Evolutionary conservation across 768 basidiomycete species (phyloP), one percentile per base, ranked within the genome.

Genomic region (Russula olivacea): DNA sequence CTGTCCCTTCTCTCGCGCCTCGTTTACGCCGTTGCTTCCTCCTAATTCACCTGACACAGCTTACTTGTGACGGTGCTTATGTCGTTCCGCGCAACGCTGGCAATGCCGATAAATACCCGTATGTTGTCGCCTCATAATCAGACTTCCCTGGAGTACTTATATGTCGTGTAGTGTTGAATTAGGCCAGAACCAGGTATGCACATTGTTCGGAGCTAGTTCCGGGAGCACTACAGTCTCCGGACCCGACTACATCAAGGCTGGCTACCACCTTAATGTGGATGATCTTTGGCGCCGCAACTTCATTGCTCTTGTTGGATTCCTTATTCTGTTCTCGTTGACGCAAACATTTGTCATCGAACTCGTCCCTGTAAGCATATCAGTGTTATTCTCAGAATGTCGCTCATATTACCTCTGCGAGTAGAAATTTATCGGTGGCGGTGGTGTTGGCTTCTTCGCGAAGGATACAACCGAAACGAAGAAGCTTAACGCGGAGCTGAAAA

Each of bases 201-300:
- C 89, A 0, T 73, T 93, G 28, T 81, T 81, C 60, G 91, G 92
- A 32, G 75, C 88, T 0, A 66, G 71, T 4, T 71, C 80, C 1
- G 91, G 90, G 2, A 80, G 78, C 43, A 76, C 74, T 55, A 50
- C 75, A 2, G 77, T 82, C 49, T 86, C 94, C 82, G 85, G 88
- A 72, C 93, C 92, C 71, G 92, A 94, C 71, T 93, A 94, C 74
- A 81, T 80, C 78, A 82, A 84, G 23, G 81, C 84, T 38, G 81
- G 81, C 0, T 89, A 79, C 68, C 76, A 75, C 4, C 69, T 88
- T 43, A 69, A 78, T 55, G 70, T 74, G n/a, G 72, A 75, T 9
- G 82, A 88, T 67, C 71, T 88, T 47, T 89, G 88, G 88, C 77
- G 80, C 17, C 82, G 81, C 25, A 83, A 89, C 72, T 83, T 90